Evolutionary conservation across 495 filamentous ascomycete genomes (phyloP).

Genomic region (Annulohypoxylon maeteangense): DNA sequence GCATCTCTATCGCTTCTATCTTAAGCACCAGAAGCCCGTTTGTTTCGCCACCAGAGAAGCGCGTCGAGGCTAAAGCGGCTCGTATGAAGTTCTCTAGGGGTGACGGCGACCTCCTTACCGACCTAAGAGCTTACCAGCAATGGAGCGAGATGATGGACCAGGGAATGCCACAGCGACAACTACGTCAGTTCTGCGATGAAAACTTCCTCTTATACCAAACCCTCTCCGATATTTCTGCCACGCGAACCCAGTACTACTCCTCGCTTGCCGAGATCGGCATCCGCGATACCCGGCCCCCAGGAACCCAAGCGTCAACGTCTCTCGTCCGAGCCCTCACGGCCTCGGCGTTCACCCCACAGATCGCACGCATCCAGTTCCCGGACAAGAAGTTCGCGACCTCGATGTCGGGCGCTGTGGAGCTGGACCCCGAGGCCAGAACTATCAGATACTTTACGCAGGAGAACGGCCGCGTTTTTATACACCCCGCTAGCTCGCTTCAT

Average conservation of each 20-base stretch:
- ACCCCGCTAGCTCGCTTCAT: constrained; percentile 88
- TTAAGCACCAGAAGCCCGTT: constrained; percentile 88
- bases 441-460: constrained; percentile 94
- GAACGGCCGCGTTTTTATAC: constrained; percentile 88
- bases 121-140: constrained; percentile 82
- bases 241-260: constrained; percentile 83
- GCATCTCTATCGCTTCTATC: constrained; percentile 89
- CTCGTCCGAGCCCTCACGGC: constrained; percentile 91
- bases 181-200: constrained; percentile 83
- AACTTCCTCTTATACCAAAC: constrained; percentile 89
- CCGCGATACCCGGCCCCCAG: constrained; percentile 62
- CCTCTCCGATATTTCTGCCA: constrained; percentile 86
- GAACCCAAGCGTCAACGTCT: constrained; percentile 59
- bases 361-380: constrained; percentile 89
- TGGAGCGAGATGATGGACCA: constrained; percentile 73
- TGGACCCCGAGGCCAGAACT: constrained; percentile 90
- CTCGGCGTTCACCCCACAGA: constrained; percentile 88
- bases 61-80: constrained; percentile 84
- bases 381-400: constrained; percentile 93
- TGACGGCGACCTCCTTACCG: constrained; percentile 88
- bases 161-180: constrained; percentile 66
- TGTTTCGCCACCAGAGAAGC: constrained; percentile 78
- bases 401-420: constrained; percentile 84
- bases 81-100: constrained; percentile 75
- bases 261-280: constrained; percentile 89